Evolutionary conservation across 2,329 filamentous ascomycete species (phyloP), one percentile per base, ranked within the genome.

Genomic region (Fusarium buxicola): DNA sequence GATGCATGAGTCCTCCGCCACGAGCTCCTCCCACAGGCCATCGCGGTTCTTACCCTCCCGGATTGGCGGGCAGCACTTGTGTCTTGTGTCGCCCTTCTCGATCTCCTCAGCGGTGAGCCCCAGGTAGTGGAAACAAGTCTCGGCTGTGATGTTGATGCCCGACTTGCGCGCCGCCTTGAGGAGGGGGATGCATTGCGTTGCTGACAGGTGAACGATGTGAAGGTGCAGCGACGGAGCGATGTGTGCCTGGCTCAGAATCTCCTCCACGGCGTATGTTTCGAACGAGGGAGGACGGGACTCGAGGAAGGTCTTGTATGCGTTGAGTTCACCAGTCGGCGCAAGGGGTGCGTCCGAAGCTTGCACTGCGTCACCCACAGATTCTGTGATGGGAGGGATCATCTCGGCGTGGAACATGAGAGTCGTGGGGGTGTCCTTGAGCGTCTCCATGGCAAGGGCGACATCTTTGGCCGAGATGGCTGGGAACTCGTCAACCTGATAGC

Each of bases 391-490:
- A n/a, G 94, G 93, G 11, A 96, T 89, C 93, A 97, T 98, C 77
- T 99, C 95, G 54, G 95, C 95, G 74, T 99, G 95, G 81, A 99
- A 99, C 94, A 99, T 98, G 70, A 98, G 87, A 1, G 93, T 96
- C 3, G 95, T 98, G 15, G 92, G 85, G 50, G 89, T 85, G 68
- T 92, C 88, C 59, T 91, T 91, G 60, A 99, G 85, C 41, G 90
- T 91, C 27, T 82, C 81, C 86, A 99, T 94, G 38, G 91, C 94
- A 34, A 91, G 84, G 2, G 85, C 82, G 55, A 98, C 91, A 75
- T 98, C 95, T 12, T 78, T 76, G 1, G 91, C 84, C 0, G 90
- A 90, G n/a, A 98, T 89, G 24, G 93, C 92, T 0, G 95, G 95
- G 75, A 99, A 99, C 74, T 99, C 95, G 39, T 97, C 92, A 39